Conservation (phyloP, 2,329 filamentous ascomycete genomes). For the Aureobasidium sp. region DNA sequence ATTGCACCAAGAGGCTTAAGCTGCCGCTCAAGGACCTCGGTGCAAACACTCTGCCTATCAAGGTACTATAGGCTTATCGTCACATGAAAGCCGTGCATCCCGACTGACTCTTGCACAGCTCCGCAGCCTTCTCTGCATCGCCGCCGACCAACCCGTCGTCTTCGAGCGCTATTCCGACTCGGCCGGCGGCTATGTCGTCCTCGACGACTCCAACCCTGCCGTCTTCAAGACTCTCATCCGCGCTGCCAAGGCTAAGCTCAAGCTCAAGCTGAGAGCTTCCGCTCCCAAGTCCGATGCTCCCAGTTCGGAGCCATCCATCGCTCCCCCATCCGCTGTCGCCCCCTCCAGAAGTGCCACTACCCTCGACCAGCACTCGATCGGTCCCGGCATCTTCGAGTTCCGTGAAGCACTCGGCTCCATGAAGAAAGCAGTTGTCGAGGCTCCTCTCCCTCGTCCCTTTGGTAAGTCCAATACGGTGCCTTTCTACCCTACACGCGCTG, state of each 20-base stretch:
- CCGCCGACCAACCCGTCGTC: constrained; percentile 53
- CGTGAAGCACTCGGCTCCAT: constrained; percentile 27
- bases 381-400: constrained; percentile 33
- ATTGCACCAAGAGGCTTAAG: constrained; percentile 75
- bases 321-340: constrained; percentile 22
- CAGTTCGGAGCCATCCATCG: constrained; percentile 18
- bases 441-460: constrained; percentile 37
- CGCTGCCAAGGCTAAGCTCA: constrained; percentile 95
- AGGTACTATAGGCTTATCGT: constrained; percentile 48
- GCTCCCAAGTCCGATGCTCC: constrained; percentile 20
- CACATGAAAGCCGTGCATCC: neutral
- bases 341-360: constrained; percentile 20
- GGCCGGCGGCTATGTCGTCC: constrained; percentile 68
- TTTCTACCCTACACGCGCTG: neutral
- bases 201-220: constrained; percentile 68
- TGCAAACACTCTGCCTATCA: constrained; percentile 65
- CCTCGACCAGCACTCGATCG: constrained; percentile 24
- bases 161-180: constrained; percentile 97
- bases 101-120: constrained; percentile 47
- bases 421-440: constrained; percentile 28
- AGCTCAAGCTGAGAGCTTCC: constrained; percentile 70
- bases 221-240: constrained; percentile 97
- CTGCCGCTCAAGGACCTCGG: constrained; percentile 79
- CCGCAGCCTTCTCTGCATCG: constrained; percentile 60
- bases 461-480: neutral